Conservation (phyloP, 1,284 basidiomycete genomes). For the Moniliella sp. region DNA sequence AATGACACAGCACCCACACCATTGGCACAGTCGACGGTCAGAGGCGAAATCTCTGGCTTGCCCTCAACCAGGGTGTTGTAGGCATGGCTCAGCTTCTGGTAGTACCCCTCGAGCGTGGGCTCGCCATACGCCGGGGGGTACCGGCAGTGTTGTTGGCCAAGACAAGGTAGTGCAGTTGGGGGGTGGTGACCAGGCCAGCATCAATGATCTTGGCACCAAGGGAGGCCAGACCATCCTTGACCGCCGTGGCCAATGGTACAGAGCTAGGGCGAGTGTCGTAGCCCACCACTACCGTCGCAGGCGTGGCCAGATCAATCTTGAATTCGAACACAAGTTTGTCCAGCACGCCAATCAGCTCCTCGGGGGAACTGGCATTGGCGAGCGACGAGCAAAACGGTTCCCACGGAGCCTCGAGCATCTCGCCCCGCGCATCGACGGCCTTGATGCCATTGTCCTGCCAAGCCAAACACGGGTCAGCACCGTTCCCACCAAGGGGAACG, state of each 20-base stretch:
- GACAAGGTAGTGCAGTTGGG: slow-evolving; percentile 85
- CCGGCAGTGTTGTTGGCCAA: slow-evolving; percentile 66
- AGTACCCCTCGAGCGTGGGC: slow-evolving; percentile 67
- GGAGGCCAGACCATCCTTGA: slow-evolving; percentile 60
- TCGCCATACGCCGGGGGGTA: slow-evolving; percentile 51
- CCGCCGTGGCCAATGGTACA: slow-evolving; percentile 53
- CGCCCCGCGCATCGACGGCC: slow-evolving; percentile 86
- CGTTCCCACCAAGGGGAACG: background rate
- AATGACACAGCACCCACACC: slow-evolving; percentile 57
- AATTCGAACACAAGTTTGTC: slow-evolving; percentile 45
- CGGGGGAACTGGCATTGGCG: slow-evolving; percentile 60
- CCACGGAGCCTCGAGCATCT: slow-evolving; percentile 95
- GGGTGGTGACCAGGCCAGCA: slow-evolving; percentile 68
- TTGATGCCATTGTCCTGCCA: slow-evolving; percentile 89
- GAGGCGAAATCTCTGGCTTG: slow-evolving; percentile 38
- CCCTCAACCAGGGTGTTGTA: slow-evolving; percentile 64
- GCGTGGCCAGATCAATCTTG: slow-evolving; percentile 57
- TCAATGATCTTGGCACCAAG: slow-evolving; percentile 37
- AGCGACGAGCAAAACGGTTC: slow-evolving; percentile 66
- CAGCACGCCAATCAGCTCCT: slow-evolving; percentile 51
- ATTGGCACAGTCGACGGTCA: slow-evolving; percentile 87
- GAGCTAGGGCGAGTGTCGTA: slow-evolving; percentile 82
- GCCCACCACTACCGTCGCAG: slow-evolving; percentile 66
- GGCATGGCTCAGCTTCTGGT: slow-evolving; percentile 58
- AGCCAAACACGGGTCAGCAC: slow-evolving; percentile 3